Evolutionary conservation across 352 stramenopile genomes (phyloP).

Genomic region (Pythium monospermum): DNA sequence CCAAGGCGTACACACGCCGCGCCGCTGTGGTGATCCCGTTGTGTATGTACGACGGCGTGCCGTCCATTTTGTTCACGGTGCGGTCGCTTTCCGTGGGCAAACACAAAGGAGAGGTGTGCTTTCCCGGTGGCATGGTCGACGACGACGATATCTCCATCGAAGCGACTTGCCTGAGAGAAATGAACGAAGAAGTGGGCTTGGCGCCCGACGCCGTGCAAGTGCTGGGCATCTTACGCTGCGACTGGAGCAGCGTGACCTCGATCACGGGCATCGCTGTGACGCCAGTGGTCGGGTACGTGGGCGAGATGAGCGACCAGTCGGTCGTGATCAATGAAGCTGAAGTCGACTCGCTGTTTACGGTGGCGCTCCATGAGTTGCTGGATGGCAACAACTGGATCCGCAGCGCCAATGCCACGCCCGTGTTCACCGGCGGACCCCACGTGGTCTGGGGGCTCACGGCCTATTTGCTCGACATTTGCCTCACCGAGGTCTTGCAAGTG

Average conservation of each 20-base stretch:
- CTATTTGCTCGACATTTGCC: conserved; percentile 92
- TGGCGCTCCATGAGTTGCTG: conserved; percentile 87
- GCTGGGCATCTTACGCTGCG: conserved; percentile 92
- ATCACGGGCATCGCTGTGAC: conserved; percentile 98
- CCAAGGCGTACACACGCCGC: conserved; percentile 87
- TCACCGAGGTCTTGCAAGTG: conserved; percentile 62
- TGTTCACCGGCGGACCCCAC: conserved; percentile 94
- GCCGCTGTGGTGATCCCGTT: conserved; percentile 95
- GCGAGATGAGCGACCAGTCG: conserved; percentile 88
- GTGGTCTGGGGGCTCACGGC: conserved; percentile 96
- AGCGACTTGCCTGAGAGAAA: conserved; percentile 95
- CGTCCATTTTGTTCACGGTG: conserved; percentile 95
- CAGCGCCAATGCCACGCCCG: conserved; percentile 74
- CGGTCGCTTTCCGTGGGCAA: conserved; percentile 87
- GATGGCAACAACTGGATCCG: conserved; percentile 81
- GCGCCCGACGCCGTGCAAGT: conserved; percentile 79
- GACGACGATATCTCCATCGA: conserved; percentile 92
- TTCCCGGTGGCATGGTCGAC: conserved; percentile 95
- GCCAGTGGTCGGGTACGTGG: conserved; percentile 95
- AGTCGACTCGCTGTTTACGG: conserved; percentile 95
- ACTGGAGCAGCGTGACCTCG: conserved; percentile 94
- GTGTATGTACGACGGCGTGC: conserved; percentile 94
- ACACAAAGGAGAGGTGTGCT: conserved; percentile 96
- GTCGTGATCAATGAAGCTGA: conserved; percentile 94
- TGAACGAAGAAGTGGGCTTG: conserved; percentile 97